phyloP scores from a whole-genome alignment of 257 asterid genomes.

The Fraxinus anomala region DNA sequence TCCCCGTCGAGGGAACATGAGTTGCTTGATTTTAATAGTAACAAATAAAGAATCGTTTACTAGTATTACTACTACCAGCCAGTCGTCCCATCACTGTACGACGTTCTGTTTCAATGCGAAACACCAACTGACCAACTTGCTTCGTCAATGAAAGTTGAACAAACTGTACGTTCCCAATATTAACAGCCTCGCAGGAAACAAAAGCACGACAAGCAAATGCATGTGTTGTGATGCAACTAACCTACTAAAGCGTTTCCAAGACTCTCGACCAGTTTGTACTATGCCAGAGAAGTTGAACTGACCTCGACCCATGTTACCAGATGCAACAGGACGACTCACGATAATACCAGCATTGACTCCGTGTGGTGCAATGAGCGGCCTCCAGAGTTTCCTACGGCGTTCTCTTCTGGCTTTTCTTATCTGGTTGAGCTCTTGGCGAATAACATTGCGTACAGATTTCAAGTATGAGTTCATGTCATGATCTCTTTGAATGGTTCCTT shows the following conservation, averaged over 20 bases:
- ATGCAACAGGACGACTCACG: slow-evolving; percentile 32
- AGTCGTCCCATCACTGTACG: slow-evolving; percentile 1
- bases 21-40: slow-evolving; percentile 35
- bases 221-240: slow-evolving; percentile 73
- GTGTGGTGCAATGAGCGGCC: slow-evolving; percentile 57
- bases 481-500: slow-evolving; percentile 83
- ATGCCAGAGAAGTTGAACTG: slow-evolving; percentile 63
- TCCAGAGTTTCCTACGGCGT: slow-evolving; percentile 60
- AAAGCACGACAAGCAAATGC: slow-evolving; percentile 77
- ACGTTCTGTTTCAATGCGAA: slow-evolving; percentile 14
- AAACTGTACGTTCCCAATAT: slow-evolving; percentile 49
- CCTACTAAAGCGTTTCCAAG: slow-evolving; percentile 61
- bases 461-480: slow-evolving; percentile 83
- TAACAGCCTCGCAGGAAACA: slow-evolving; percentile 69
- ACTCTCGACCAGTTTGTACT: slow-evolving; percentile 57
- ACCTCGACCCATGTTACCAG: slow-evolving; percentile 41
- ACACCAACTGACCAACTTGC: slow-evolving; percentile 20
- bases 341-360: slow-evolving; percentile 49
- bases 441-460: slow-evolving; percentile 61
- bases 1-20: slow-evolving; percentile 41
- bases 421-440: slow-evolving; percentile 67
- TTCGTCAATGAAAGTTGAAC: slow-evolving; percentile 38
- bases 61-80: slow-evolving; percentile 28
- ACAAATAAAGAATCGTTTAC: slow-evolving; percentile 59
- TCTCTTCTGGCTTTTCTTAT: slow-evolving; percentile 58